A percentile compares a stretch with the other conserved stretches of the same genome.
phyloP scores from a whole-genome alignment of 805 yeast species.

The Scheffersomyces coipomensis region DNA sequence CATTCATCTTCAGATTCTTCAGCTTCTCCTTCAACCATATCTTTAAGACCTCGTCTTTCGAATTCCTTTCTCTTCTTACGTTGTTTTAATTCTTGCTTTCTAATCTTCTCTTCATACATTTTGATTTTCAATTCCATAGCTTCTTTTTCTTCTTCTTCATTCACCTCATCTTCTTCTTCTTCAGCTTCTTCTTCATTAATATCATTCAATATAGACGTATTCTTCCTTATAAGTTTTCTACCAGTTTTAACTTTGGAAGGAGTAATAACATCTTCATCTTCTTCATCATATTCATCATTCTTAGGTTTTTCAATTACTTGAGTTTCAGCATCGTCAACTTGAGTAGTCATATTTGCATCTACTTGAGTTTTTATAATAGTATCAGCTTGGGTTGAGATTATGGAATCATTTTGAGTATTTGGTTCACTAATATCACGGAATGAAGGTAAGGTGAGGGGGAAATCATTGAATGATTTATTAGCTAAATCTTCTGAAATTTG shows the following conservation, averaged over 20 bases:
- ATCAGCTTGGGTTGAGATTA: constrained; percentile 17
- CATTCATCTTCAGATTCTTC: constrained; percentile 90
- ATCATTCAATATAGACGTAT: constrained; percentile 10
- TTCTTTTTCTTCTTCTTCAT: constrained; percentile 21
- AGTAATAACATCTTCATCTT: constrained; percentile 25
- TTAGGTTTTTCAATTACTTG: constrained; percentile 1
- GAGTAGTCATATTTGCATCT: constrained; percentile 15
- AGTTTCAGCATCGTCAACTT: constrained; percentile 5
- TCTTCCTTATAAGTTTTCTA: constrained; percentile 16
- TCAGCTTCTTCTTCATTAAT: constrained; percentile 21
- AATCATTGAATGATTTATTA: constrained; percentile 5
- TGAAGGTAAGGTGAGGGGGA: constrained; percentile 14
- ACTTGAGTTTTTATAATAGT: constrained; percentile 19
- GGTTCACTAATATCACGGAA: constrained; percentile 17
- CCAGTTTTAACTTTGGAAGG: constrained; percentile 23
- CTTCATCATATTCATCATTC: constrained; percentile 1
- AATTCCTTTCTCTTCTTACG: constrained; percentile 46
- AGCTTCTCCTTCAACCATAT: constrained; percentile 77
- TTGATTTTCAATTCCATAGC: constrained; percentile 27
- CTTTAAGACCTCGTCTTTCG: constrained; percentile 56
- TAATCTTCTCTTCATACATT: constrained; percentile 36
- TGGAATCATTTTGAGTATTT: constrained; percentile 12
- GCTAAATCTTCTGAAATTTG: constrained; percentile 4
- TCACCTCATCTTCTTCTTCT: constrained; percentile 17
- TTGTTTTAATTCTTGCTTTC: constrained; percentile 30